Percentiles rank a stretch among this genome's conserved stretches.
Evolutionary conservation across 257 asterid species (phyloP).

Genomic region (Ocimum tenuiflorum): DNA sequence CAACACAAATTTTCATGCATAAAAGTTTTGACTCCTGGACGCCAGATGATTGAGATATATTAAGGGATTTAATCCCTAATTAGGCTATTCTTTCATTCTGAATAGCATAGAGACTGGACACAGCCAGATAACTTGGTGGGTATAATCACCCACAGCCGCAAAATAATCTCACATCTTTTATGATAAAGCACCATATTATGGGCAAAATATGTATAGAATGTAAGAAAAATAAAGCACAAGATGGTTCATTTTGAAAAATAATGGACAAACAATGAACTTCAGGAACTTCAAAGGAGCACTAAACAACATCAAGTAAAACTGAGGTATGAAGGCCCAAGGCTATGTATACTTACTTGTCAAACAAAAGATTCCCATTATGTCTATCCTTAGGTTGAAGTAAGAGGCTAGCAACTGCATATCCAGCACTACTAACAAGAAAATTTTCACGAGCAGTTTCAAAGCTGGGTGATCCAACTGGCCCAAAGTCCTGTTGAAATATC

Average conservation of each 20-base stretch:
- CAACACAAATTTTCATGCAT: not conserved
- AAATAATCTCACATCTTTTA: not conserved
- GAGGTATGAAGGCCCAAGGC: not conserved
- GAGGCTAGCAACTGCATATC: conserved; percentile 99
- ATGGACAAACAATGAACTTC: not conserved
- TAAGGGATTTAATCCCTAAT: conserved; percentile 2
- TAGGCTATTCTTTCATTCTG: not conserved
- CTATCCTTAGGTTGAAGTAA: conserved; percentile 99
- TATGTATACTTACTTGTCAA: conserved; percentile 82
- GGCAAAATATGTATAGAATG: not conserved
- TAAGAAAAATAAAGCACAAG: not conserved
- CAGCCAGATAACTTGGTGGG: not conserved
- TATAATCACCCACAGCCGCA: not conserved
- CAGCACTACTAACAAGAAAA: conserved; percentile 96
- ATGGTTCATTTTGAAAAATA: not conserved
- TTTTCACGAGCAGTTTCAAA: conserved; percentile 98
- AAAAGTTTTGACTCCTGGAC: not conserved
- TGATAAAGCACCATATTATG: not conserved
- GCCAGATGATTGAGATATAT: not conserved
- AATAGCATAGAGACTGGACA: conserved; percentile 1
- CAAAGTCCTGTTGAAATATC: conserved; percentile 97
- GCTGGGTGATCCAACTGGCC: conserved; percentile 93
- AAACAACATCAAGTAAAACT: not conserved
- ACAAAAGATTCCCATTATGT: conserved; percentile 95
- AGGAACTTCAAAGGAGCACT: not conserved